Evolutionary conservation across 1,139 yeast genomes (phyloP).

Genomic region (Ogataea hybrid): DNA sequence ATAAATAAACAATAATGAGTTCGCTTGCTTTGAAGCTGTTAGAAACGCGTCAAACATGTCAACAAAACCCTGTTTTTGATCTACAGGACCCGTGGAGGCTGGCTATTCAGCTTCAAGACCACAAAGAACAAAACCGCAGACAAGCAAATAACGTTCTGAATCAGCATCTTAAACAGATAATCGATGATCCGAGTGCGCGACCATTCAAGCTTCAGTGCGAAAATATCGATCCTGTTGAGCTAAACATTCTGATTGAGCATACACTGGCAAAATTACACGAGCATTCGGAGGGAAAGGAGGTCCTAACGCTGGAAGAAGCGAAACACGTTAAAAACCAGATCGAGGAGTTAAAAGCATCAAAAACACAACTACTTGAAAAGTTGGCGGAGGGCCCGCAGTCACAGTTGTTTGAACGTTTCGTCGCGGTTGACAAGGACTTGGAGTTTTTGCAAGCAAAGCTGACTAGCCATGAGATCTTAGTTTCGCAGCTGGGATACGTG

Average conservation of each 20-base stretch:
- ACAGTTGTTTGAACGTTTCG: slow-evolving; percentile 5
- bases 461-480: slow-evolving; percentile 22
- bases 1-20: slow-evolving; percentile 8
- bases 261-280: slow-evolving; percentile 23
- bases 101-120: slow-evolving; percentile 11
- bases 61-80: not conserved
- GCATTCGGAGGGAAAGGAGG: slow-evolving; percentile 5
- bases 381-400: not conserved
- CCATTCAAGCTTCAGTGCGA: slow-evolving; percentile 12
- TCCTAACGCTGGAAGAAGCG: slow-evolving; percentile 13
- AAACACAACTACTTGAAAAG: slow-evolving; percentile 1
- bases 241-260: slow-evolving; percentile 26
- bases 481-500: slow-evolving; percentile 25
- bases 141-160: slow-evolving; percentile 9
- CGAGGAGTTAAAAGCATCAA: not conserved
- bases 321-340: slow-evolving; percentile 8
- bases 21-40: slow-evolving; percentile 11
- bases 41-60: slow-evolving; percentile 5
- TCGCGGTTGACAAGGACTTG: slow-evolving; percentile 15
- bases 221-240: slow-evolving; percentile 8
- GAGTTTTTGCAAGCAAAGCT: slow-evolving; percentile 5
- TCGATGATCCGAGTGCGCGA: slow-evolving; percentile 15
- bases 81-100: slow-evolving; percentile 4
- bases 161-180: slow-evolving; percentile 15
- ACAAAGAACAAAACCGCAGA: slow-evolving; percentile 1